These are phyloP conservation scores for Cutaneotrichosporon sp. DNA, from an alignment of 1,284 basidiomycete species.

Conservation along the genomic window DNA sequence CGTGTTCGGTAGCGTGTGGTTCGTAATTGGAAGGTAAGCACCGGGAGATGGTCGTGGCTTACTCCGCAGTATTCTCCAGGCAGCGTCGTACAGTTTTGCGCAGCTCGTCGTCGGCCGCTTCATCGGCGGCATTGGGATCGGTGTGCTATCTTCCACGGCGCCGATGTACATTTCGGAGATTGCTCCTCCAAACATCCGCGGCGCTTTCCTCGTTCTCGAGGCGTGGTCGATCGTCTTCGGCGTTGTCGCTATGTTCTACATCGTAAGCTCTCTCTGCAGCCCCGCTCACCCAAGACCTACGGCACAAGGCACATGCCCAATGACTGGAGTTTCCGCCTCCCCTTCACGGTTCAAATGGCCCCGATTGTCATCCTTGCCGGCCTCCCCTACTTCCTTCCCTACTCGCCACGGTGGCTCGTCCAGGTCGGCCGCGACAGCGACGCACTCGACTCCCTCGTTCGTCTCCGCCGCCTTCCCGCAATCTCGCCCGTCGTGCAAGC, in stretches of 20 bases:
- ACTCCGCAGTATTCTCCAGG: constrained; percentile 31
- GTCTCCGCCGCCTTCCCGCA: constrained; percentile 34
- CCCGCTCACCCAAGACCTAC: constrained; percentile 10
- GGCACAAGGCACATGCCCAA: constrained; percentile 19
- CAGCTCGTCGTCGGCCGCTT: constrained; percentile 32
- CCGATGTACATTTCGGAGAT: constrained; percentile 47
- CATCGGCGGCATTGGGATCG: constrained; percentile 33
- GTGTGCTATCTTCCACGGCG: constrained; percentile 37
- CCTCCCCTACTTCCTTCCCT: constrained; percentile 50
- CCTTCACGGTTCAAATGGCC: constrained; percentile 34
- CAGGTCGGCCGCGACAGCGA: constrained; percentile 43
- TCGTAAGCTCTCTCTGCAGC: neutral
- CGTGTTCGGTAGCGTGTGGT: constrained; percentile 25
- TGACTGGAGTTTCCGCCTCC: constrained; percentile 31
- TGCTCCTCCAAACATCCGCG: constrained; percentile 54
- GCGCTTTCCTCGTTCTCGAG: constrained; percentile 69
- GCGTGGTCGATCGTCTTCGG: constrained; percentile 67
- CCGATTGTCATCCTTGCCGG: constrained; percentile 31
- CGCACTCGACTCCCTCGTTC: constrained; percentile 25
- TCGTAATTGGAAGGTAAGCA: constrained; percentile 26
- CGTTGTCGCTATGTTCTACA: constrained; percentile 18
- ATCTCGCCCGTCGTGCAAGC: constrained; percentile 35
- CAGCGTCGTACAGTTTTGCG: constrained; percentile 19
- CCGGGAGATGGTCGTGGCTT: too few relatives aligned
- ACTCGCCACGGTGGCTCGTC: constrained; percentile 59